Base-by-base conservation (phyloP, 75 land plant genomes). In the Gnetum montanum region DNA sequence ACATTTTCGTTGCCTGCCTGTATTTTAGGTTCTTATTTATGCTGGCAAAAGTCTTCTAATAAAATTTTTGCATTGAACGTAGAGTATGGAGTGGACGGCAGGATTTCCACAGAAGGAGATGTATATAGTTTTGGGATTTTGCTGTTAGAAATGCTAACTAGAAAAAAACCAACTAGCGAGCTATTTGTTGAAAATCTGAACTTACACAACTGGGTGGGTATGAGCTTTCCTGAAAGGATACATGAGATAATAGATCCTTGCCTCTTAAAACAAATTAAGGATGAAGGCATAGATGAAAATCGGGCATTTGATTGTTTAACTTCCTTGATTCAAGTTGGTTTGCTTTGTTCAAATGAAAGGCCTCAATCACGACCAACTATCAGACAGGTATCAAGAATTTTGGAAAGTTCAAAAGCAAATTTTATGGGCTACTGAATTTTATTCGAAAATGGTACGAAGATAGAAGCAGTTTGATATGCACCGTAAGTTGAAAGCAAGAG, bases 71-170 rank as follows among this genome's bases (percentile, higher is more conserved):
- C 16, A 6, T 41, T 41, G 43, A 8, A 15, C 16, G 43, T 60
- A 54, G 66, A 63, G 43, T 63, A 54, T 44, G 46, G 22, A 23
- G 16, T 54, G 15, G 22, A 13, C 29, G 18, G 34, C 12, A 24
- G 41, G 3, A n/a, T 25, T 19, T 22, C 61, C 5, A 34, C 60
- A 27, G 36, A 54, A 12, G 66, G 66, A 6, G 66, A 63, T 41
- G 59, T 54, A 4, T 63, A 63, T 30, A 54, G 66, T 29, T 60
- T 30, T 48, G 62, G 62, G 4, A 54, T 60, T n/a, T 19, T 60
- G 6, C 13, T 60, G 12, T 33, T 60, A 12, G 62, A 60, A 58
- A 22, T 60, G n/a, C 2, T 60, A 4, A 60, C 19, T 47, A 31
- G 62, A n/a, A 49, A 29, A n/a, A 16, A 58, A 15, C 62, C 57